phyloP scores from a whole-genome alignment of 1,284 basidiomycete species.

The Sporisorium graminicola region DNA sequence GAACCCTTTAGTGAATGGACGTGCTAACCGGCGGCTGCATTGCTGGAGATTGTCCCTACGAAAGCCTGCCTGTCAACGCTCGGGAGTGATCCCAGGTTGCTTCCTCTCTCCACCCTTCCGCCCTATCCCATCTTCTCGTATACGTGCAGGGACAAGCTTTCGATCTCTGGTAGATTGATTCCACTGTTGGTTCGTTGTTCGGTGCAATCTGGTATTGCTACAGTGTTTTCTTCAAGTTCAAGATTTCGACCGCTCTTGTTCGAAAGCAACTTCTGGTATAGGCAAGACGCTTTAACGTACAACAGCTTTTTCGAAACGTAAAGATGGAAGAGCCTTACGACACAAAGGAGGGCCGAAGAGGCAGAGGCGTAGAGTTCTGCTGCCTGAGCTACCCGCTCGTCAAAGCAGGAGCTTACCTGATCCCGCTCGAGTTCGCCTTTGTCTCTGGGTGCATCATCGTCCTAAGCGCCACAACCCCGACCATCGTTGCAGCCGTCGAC shows the following conservation, averaged over 20 bases:
- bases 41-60: neutral
- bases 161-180: constrained; percentile 36
- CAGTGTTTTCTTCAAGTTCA: neutral
- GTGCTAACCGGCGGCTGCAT: neutral
- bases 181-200: neutral
- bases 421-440: constrained; percentile 49
- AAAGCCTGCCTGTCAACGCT: neutral
- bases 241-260: neutral
- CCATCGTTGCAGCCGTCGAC: constrained; percentile 46
- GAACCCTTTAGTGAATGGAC: neutral
- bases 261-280: constrained; percentile 8
- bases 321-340: constrained; percentile 8
- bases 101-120: constrained; percentile 9
- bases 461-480: constrained; percentile 39
- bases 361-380: constrained; percentile 48
- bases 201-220: constrained; percentile 40
- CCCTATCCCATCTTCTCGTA: neutral
- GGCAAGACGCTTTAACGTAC: no score
- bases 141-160: constrained; percentile 5
- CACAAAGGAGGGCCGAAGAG: neutral
- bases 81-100: neutral
- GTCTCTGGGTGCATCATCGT: constrained; percentile 45
- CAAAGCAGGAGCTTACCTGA: constrained; percentile 51
- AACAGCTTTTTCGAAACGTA: neutral
- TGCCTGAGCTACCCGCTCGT: constrained; percentile 48